phyloP scores from a whole-genome alignment of 345 rosid genomes.

The Pistacia vera region DNA sequence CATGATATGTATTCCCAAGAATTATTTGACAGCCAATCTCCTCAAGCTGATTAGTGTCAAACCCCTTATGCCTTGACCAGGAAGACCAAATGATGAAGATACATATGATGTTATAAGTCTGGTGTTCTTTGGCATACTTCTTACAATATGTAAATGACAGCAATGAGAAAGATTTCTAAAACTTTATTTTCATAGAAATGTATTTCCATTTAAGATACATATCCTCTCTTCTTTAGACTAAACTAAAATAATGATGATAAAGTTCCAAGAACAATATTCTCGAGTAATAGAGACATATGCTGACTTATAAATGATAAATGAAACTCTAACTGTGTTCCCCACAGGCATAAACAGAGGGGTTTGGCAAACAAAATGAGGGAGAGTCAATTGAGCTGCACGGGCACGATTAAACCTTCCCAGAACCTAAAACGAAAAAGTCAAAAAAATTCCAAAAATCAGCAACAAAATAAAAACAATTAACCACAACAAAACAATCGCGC shows the following conservation, averaged over 20 bases:
- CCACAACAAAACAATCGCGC: too few relatives aligned
- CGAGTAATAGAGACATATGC: not conserved
- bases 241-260: not conserved
- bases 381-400: slow-evolving; percentile 72
- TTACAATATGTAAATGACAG: not conserved
- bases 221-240: not conserved
- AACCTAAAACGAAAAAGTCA: slow-evolving; percentile 37
- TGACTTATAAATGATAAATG: too few relatives aligned
- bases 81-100: slow-evolving; percentile 9
- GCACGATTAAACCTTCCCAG: slow-evolving; percentile 80
- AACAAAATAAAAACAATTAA: not conserved
- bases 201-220: not conserved
- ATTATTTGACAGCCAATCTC: slow-evolving; percentile 88
- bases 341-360: slow-evolving; percentile 91
- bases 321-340: slow-evolving; percentile 63
- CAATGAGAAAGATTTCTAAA: not conserved
- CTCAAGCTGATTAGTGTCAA: slow-evolving; percentile 73
- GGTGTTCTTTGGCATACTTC: not conserved
- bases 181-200: not conserved
- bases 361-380: slow-evolving; percentile 68
- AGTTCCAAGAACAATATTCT: not conserved
- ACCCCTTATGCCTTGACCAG: slow-evolving; percentile 64
- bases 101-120: not conserved
- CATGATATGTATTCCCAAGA: slow-evolving; percentile 85
- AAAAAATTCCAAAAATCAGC: not conserved